Base-by-base conservation (phyloP, 495 filamentous ascomycete species). In the Trypethelium eluteriae region DNA sequence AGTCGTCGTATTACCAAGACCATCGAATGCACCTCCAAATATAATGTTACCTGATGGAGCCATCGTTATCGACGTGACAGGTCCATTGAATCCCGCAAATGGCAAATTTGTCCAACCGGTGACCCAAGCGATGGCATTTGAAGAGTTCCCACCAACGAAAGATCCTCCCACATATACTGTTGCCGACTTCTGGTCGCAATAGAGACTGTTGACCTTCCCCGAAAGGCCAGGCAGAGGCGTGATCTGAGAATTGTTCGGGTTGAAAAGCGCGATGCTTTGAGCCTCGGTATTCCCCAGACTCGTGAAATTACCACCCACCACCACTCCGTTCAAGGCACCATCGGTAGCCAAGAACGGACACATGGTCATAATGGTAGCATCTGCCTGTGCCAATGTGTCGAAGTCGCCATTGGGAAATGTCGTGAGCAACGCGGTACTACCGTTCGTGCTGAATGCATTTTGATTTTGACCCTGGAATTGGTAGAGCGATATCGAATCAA, bases 231-330 rank as follows among this genome's bases (percentile, higher is more conserved):
- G 76, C 62, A 99, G 76, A 7, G 91, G 82, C 12, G 84, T 89
- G 39, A 96, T 79, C 18, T 80, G 74, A 14, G 82, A 83, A 32
- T 85, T 85, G 64, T 82, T 82, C 1, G 90, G 85, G 72, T 96
- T 82, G 74, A 91, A 92, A 64, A 93, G 72, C 25, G 94, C 94
- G 41, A 93, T 85, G 38, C 90, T 92, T 59, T 85, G 84, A 12
- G 92, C 88, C 75, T 91, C 79, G 53, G 87, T 80, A 59, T 85
- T 86, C 41, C 87, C 89, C 46, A 98, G 76, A 72, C 89, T 96
- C n/a, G 93, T 97, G 75, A 99, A 99, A 78, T 96, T 98, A 14
- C 94, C 94, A 35, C 88, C 94, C 3, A 97, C 83, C 34, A 97
- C 85, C 38, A 96, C 84, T 12, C 90, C 91, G 18, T 84, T 81